Evolutionary conservation across 805 yeast species (phyloP), one percentile per base, ranked within the genome.

Genomic region (Saturnispora besseyi): DNA sequence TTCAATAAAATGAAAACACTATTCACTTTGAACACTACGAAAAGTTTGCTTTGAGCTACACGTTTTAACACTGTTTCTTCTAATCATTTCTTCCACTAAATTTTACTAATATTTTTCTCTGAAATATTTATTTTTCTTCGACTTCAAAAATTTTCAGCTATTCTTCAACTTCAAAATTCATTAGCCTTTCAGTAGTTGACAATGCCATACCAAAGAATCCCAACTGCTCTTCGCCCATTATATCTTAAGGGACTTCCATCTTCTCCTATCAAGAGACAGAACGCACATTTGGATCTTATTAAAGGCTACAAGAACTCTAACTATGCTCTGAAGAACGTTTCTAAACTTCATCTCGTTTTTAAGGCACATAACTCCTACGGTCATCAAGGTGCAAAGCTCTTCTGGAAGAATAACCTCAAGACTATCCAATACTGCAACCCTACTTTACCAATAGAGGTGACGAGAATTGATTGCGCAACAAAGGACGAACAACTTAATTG

Each of bases 401-500:
- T 89, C 66, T 86, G 95, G 93, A 78, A 77, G 57, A 68, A 72
- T 46, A 76, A 79, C 66, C 70, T 89, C 51, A 95, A 93, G 26
- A 79, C 89, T 6, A 72, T 89, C 54, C 82, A 79, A 62, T 89
- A 85, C 65, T 90, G 87, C 69, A 89, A 89, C 64, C 90, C 91
- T n/a, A 68, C 70, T 41, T 60, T 85, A 28, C 75, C 78, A 24
- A 79, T 87, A 50, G 72, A 74, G 24, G 82, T 87, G 33, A 68
- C 75, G 12, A 72, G 89, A 56, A 72, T 84, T 41, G 68, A 71
- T 42, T 68, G 65, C 53, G 61, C 52, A 4, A 65, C 67, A 24
- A 69, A 66, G 45, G 76, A 74, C 18, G 77, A 76, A 44, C 66
- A 68, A 45, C 59, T 60, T 13, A 64, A 67, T 37, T 67, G 73